Evolutionary conservation across 495 filamentous ascomycete genomes (phyloP).

Genomic region (Peziza echinospora): DNA sequence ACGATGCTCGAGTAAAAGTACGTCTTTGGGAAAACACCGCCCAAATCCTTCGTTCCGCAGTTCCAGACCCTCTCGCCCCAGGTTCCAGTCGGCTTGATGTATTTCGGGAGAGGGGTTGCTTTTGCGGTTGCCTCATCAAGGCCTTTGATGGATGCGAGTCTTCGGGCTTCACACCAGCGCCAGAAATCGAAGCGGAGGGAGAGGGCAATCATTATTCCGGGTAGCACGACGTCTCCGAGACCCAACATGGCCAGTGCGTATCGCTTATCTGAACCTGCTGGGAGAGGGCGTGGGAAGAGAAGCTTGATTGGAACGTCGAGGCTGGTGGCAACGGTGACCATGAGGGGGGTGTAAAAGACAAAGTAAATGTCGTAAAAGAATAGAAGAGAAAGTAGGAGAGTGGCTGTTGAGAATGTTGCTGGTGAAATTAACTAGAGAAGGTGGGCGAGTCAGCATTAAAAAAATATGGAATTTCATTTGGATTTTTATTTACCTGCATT

Average conservation of each 20-base stretch:
- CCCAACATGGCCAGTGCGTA: slow-evolving; percentile 59
- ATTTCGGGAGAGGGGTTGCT: slow-evolving; percentile 20
- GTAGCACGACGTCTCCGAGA: slow-evolving; percentile 83
- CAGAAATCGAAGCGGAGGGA: slow-evolving; percentile 77
- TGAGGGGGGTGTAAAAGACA: slow-evolving; percentile 90
- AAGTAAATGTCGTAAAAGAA: slow-evolving; percentile 95
- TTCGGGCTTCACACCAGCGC: slow-evolving; percentile 11
- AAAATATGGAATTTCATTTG: background rate
- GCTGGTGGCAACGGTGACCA: slow-evolving; percentile 83
- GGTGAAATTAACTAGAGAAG: slow-evolving; percentile 63
- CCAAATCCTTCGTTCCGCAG: slow-evolving; percentile 13
- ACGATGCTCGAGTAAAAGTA: slow-evolving; percentile 66
- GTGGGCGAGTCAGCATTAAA: slow-evolving; percentile 2
- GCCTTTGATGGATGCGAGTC: slow-evolving; percentile 6
- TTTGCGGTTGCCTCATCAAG: slow-evolving; percentile 8
- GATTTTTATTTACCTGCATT: slow-evolving; percentile 23
- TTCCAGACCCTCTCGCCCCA: slow-evolving; percentile 86
- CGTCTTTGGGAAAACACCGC: slow-evolving; percentile 44
- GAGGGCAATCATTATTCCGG: slow-evolving; percentile 73
- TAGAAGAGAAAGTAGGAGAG: slow-evolving; percentile 49
- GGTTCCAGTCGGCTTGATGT: slow-evolving; percentile 35
- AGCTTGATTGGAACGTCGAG: slow-evolving; percentile 90
- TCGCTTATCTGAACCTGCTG: slow-evolving; percentile 1
- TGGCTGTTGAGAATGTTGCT: slow-evolving; percentile 67
- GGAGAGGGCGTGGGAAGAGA: slow-evolving; percentile 47